Evolutionary conservation across 768 basidiomycete genomes (phyloP).

Genomic region (Artomyces pyxidatus): DNA sequence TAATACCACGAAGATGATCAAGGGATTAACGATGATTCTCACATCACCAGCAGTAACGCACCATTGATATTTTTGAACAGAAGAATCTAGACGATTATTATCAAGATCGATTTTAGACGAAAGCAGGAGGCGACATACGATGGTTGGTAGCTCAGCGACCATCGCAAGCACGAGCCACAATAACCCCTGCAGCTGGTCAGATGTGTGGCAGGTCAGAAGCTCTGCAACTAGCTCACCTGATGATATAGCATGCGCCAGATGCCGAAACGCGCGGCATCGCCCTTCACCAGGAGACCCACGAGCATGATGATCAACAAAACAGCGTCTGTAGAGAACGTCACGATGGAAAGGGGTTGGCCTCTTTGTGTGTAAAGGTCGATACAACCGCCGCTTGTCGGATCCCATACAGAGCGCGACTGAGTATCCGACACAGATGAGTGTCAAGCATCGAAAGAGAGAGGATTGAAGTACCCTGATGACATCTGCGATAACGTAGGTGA

Average conservation of each 20-base stretch:
- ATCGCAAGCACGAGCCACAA: background rate
- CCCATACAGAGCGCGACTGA: too few relatives aligned
- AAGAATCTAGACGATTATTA: background rate
- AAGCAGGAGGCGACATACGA: background rate
- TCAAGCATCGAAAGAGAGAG: too few relatives aligned
- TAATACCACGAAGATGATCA: too few relatives aligned
- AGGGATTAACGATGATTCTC: background rate
- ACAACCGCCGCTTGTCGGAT: background rate
- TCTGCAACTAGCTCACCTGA: background rate
- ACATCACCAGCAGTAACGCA: background rate
- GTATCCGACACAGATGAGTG: too few relatives aligned
- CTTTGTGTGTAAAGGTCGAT: background rate
- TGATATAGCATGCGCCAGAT: background rate
- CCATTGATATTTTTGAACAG: background rate
- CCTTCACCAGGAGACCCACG: background rate
- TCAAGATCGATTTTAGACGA: too few relatives aligned
- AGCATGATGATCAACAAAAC: background rate
- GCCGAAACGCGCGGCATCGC: background rate
- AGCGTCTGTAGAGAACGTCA: background rate
- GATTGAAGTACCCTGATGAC: background rate
- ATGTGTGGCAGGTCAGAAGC: background rate
- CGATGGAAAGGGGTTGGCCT: background rate
- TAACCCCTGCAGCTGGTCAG: background rate
- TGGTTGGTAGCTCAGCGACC: background rate
- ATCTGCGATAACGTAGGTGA: background rate